Conservation (phyloP, 148 eudicot genomes). For the Cornus florida region DNA sequence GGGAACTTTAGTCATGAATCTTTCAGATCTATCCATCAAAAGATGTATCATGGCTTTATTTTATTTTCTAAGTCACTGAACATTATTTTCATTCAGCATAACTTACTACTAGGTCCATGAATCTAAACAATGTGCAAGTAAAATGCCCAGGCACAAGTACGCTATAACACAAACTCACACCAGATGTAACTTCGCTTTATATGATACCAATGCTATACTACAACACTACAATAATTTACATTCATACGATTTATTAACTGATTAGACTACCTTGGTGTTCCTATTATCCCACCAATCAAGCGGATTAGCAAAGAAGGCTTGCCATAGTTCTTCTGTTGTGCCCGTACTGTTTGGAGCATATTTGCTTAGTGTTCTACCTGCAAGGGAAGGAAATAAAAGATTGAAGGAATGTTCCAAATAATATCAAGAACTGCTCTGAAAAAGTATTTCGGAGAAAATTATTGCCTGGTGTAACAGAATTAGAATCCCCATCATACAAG, state of each 20-base stretch:
- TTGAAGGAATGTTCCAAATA: background rate
- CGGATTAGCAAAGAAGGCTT: slow-evolving; percentile 94
- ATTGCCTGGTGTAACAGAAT: slow-evolving; percentile 45
- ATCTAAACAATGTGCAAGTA: background rate
- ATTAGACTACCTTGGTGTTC: slow-evolving; percentile 68
- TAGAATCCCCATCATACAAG: slow-evolving; percentile 58
- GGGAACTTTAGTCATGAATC: background rate
- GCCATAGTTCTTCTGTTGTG: slow-evolving; percentile 84
- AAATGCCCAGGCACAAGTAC: background rate
- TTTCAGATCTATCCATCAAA: background rate
- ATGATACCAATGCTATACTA: background rate
- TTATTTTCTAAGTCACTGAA: background rate
- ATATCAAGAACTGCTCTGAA: background rate
- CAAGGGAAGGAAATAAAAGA: slow-evolving; percentile 8
- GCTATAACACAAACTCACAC: background rate
- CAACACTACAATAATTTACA: background rate
- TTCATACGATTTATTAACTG: background rate
- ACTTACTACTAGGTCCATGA: background rate
- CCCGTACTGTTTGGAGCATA: slow-evolving; percentile 41
- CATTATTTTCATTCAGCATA: background rate
- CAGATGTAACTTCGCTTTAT: background rate
- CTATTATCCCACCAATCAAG: slow-evolving; percentile 98
- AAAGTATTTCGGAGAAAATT: background rate
- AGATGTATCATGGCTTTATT: too few species aligned
- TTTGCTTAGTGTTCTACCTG: slow-evolving; percentile 45